Evolutionary conservation across 345 rosid genomes (phyloP), one percentile per base, ranked within the genome.

Genomic region (Brassica cretica): DNA sequence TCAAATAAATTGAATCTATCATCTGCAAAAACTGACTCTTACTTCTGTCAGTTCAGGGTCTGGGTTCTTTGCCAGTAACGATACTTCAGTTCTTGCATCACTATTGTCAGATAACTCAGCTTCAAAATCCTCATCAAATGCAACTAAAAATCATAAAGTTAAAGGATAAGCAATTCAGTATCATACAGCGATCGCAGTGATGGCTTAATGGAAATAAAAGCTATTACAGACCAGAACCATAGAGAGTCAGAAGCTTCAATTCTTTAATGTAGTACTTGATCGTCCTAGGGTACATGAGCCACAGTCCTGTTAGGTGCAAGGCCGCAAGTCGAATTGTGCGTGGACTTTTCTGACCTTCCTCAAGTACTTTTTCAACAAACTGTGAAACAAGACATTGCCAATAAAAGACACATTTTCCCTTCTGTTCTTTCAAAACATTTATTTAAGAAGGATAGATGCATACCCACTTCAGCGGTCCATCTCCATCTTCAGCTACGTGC

Each of bases 91-190:
- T 83, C 85, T 90, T 64, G 97, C 96, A 78, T 92, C 97, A 56
- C 59, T 80, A 85, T 89, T 94, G 73, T 90, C 97, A 69, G 84
- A 72, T 80, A 92, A 82, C 83, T 94, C 98, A 66, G 89, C 93
- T 84, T 94, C 98, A 87, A 94, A 94, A 87, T 94, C 98, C 86
- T 94, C 98, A 71, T 94, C 98, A 88, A 92, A 94, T 76, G 94
- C 95, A 85, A 94, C 98, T 94, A 77, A 63, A 27, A 81, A 53
- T 46, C 59, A 71, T 15, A 60, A 19, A 61, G 32, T 8, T 18
- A 61, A 80, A 18, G 1, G 2, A 30, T 60, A 60, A 76, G 65
- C 49, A 65, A 8, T 16, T 59, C 33, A 61, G 18, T 71, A 66
- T 72, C 64, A 76, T 16, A 59, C 21, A 71, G 19, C n/a, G 39